Conservation (phyloP, 257 asterid genomes). For the Nicotiana noctiflora region DNA sequence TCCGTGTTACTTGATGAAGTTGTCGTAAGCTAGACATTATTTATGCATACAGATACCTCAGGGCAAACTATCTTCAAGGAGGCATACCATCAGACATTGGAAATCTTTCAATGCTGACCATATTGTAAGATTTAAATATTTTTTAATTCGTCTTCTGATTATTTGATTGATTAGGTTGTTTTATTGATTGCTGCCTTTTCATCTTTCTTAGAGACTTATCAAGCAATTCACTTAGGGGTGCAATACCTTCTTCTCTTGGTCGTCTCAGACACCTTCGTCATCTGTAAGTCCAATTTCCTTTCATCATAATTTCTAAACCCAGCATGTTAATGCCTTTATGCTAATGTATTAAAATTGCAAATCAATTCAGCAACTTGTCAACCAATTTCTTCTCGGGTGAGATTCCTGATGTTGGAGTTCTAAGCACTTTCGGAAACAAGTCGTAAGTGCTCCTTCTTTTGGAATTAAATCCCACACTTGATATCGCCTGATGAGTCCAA, state of each 20-base stretch:
- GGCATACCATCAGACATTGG: constrained; percentile 85
- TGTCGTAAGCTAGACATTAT: neutral
- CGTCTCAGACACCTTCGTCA: constrained; percentile 56
- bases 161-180: neutral
- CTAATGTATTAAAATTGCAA: neutral
- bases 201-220: constrained; percentile 65
- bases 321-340: neutral
- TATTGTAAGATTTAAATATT: constrained; percentile 50
- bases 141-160: neutral
- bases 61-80: constrained; percentile 83
- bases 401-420: constrained; percentile 87
- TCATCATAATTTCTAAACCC: neutral
- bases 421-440: constrained; percentile 64
- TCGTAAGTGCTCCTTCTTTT: constrained; percentile 52
- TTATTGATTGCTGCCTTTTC: neutral
- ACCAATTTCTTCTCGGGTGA: constrained; percentile 90
- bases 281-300: constrained; percentile 45
- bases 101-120: constrained; percentile 67
- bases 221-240: constrained; percentile 81
- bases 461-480: neutral
- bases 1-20: neutral
- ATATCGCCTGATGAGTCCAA: neutral
- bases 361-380: constrained; percentile 63
- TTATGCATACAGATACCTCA: constrained; percentile 52
- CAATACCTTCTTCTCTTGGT: constrained; percentile 84